Base-by-base conservation (phyloP, 176 grass and related monocot genomes). In the Thalia dealbata region DNA sequence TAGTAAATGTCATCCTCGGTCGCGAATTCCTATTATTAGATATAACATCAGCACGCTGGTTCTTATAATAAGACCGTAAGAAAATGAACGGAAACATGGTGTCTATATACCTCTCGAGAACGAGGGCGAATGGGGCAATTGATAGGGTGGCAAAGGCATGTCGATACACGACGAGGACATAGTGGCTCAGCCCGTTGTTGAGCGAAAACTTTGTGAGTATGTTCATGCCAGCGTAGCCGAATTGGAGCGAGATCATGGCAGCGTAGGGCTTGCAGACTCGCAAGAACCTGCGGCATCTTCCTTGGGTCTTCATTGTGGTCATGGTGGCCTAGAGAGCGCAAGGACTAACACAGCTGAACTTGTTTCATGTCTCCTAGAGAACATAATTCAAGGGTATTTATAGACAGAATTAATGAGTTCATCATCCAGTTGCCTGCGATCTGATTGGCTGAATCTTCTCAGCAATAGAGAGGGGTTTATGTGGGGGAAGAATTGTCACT, bases 151-250 rank as follows among this genome's bases (percentile, higher is more conserved):
- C 92, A 61, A 96, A 96, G 74, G 89, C 92, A 61, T 96, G 92
- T 71, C 92, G 92, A 73, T 96, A 96, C 0, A 96, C 92, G 29
- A 96, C 92, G 43, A 96, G 86, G 25, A 92, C 92, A 63, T 96
- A 92, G 63, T 96, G 92, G 82, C 92, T 96, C 89, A 96, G 89
- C 78, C 92, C 92, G 42, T 79, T 79, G 73, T 92, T 92, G 71
- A 96, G 89, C 23, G 92, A 92, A 42, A 96, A 87, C 75, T 96
- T 96, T 45, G 92, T 90, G 62, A 96, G 85, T 14, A 96, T 84
- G 83, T 96, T 96, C 92, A 96, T 96, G 67, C 92, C 92, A 2
- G 92, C 92, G 15, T 96, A 96, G 46, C 92, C 92, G 68, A 96
- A 96, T 65, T 96, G 92, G 63, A 96, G 78, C 21, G 78, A 92